Evolutionary conservation across 257 asterid genomes (phyloP).

Genomic region (Solanum chmielewskii): DNA sequence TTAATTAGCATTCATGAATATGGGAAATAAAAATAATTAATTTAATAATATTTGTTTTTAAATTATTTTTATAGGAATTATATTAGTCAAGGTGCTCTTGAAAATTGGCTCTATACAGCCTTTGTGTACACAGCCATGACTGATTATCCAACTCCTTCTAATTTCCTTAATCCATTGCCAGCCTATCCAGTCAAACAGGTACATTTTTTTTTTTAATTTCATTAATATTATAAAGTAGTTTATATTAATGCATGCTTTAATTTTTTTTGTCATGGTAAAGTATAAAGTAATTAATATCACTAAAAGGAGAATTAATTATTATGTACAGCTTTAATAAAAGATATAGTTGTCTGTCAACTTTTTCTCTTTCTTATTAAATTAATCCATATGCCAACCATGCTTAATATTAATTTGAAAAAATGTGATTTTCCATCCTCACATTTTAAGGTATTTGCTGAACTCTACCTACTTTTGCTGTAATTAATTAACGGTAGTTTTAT

Average conservation of each 20-base stretch:
- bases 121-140: constrained; percentile 77
- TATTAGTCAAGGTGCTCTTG: constrained; percentile 23
- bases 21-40: not conserved
- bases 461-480: not conserved
- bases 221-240: not conserved
- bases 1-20: not conserved
- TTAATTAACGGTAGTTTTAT: no score
- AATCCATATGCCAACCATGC: not conserved
- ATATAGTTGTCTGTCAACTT: not conserved
- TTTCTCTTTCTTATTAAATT: not conserved
- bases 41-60: not conserved
- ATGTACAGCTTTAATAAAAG: not conserved
- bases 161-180: constrained; percentile 85
- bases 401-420: not conserved
- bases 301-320: not conserved
- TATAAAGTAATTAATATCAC: not conserved
- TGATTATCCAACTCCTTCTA: constrained; percentile 80
- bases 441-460: no score
- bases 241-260: not conserved
- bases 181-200: constrained; percentile 82
- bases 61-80: constrained; percentile 32
- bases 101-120: constrained; percentile 56
- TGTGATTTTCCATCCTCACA: no score
- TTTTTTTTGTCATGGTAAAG: not conserved
- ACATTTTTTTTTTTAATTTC: not conserved